These are phyloP conservation scores for Daldinia eschscholtzii DNA, from an alignment of 2,329 filamentous ascomycete species.

Conservation along the genomic window DNA sequence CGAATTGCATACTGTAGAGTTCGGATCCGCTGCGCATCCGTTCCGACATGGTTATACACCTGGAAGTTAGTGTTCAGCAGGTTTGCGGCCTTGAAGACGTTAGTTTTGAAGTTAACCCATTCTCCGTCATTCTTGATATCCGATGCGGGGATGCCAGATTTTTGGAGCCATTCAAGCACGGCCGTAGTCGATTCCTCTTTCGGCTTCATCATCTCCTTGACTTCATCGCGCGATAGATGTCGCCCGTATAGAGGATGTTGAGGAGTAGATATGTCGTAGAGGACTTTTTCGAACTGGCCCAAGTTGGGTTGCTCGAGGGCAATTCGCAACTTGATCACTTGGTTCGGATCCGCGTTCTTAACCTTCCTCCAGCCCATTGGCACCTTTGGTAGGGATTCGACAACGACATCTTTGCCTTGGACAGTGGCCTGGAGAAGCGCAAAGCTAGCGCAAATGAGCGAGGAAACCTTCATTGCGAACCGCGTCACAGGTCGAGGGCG, in stretches of 20 bases:
- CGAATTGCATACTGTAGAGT: slow-evolving; percentile 51
- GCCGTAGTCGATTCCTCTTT: slow-evolving; percentile 58
- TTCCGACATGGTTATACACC: slow-evolving; percentile 63
- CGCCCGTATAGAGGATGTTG: slow-evolving; percentile 69
- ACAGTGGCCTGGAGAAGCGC: slow-evolving; percentile 42
- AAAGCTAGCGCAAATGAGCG: slow-evolving; percentile 41
- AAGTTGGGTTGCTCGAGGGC: slow-evolving; percentile 63
- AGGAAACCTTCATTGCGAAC: slow-evolving; percentile 42
- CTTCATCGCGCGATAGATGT: slow-evolving; percentile 71
- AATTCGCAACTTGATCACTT: slow-evolving; percentile 62
- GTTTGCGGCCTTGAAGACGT: slow-evolving; percentile 64
- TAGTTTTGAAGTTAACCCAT: slow-evolving; percentile 71
- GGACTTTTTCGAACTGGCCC: slow-evolving; percentile 66
- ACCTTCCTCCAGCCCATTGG: slow-evolving; percentile 57
- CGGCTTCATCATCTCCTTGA: slow-evolving; percentile 54
- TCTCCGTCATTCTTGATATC: slow-evolving; percentile 60
- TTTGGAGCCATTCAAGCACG: slow-evolving; percentile 68
- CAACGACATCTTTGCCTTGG: slow-evolving; percentile 49
- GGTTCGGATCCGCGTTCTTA: slow-evolving; percentile 53
- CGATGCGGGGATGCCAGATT: slow-evolving; percentile 63
- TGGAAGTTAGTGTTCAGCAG: slow-evolving; percentile 70
- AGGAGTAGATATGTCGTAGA: slow-evolving; percentile 73
- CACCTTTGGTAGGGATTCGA: slow-evolving; percentile 54
- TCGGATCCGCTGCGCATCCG: slow-evolving; percentile 62
- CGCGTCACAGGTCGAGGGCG: slow-evolving; percentile 4